These are phyloP conservation scores for Fusarium kyushuense DNA, from an alignment of 2,329 filamentous ascomycete genomes.

Conservation along the genomic window DNA sequence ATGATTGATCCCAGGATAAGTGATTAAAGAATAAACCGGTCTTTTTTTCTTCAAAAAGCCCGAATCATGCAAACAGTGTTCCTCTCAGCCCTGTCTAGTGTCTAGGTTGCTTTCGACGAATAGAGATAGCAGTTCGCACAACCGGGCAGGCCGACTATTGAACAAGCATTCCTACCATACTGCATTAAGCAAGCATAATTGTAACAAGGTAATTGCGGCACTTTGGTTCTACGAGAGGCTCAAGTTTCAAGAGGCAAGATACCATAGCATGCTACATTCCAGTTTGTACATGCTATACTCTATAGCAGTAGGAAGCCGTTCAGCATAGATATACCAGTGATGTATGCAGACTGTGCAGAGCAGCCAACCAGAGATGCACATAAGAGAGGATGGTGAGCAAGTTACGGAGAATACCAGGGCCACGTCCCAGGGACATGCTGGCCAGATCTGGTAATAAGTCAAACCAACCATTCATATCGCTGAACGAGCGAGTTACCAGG, in stretches of 20 bases:
- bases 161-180: constrained; percentile 24
- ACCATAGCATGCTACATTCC: background rate
- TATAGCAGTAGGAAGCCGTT: background rate
- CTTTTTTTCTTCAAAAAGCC: background rate
- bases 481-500: constrained; percentile 10
- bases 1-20: background rate
- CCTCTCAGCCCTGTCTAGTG: constrained; percentile 43
- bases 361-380: background rate
- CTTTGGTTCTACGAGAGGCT: background rate
- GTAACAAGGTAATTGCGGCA: constrained; percentile 14
- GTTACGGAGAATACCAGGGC: constrained; percentile 10
- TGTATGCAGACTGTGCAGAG: background rate
- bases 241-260: background rate
- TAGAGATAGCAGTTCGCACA: constrained; percentile 19
- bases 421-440: constrained; percentile 12
- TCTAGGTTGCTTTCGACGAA: constrained; percentile 13
- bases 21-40: background rate
- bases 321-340: background rate
- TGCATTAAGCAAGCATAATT: constrained; percentile 14
- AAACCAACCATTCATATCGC: background rate
- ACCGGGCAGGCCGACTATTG: background rate
- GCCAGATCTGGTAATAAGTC: constrained; percentile 6
- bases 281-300: background rate
- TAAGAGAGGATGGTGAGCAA: constrained; percentile 4
- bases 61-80: background rate